Conservation (phyloP, 345 rosid species). For the Turritis glabra region DNA sequence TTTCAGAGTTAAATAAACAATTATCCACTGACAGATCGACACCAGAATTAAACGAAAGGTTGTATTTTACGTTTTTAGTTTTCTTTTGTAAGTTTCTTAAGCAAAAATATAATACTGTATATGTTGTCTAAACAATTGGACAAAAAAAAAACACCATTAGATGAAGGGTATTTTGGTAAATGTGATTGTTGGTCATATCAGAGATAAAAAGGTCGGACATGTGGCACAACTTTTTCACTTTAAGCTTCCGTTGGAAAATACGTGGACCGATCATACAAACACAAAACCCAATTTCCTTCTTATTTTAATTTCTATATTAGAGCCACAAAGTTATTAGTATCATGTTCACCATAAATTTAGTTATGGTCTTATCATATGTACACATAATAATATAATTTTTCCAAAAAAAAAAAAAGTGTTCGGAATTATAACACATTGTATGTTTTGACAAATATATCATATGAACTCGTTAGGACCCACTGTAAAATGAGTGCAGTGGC, state of each 20-base stretch:
- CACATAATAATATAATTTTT: neutral
- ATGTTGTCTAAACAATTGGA: neutral
- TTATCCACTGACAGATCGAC: constrained; percentile 34
- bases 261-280: constrained; percentile 12
- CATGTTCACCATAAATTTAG: neutral
- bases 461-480: neutral
- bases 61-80: too few species aligned
- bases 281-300: neutral
- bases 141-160: neutral
- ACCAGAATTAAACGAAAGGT: neutral
- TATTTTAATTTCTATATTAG: neutral
- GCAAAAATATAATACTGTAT: too few species aligned
- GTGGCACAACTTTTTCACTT: constrained; percentile 27
- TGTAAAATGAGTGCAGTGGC: neutral
- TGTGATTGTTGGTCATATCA: neutral
- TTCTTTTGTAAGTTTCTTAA: too few species aligned
- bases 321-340: neutral
- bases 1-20: constrained; percentile 18
- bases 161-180: constrained; percentile 3
- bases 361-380: neutral
- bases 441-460: neutral
- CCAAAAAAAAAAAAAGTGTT: neutral
- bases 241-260: constrained; percentile 14
- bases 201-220: constrained; percentile 4
- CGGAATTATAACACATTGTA: neutral